These are phyloP conservation scores for Globisporangium cystogenes DNA, from an alignment of 352 stramenopile species.

Conservation along the genomic window DNA sequence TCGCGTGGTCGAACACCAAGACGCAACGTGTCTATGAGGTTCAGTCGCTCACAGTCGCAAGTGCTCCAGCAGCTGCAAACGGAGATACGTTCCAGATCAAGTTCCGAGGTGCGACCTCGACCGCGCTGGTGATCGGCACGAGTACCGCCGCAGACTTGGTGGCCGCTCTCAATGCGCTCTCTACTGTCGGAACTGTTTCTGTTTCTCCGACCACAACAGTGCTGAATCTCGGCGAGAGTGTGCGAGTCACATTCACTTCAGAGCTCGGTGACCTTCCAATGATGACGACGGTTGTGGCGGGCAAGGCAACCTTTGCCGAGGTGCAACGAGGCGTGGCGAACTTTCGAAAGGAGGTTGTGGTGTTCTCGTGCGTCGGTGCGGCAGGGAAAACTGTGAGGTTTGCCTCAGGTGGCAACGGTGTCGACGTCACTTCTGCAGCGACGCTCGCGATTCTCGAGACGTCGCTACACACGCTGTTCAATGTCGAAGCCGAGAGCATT, in stretches of 20 bases:
- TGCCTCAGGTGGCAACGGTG: slow-evolving; percentile 4
- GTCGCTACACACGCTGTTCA: slow-evolving; percentile 41
- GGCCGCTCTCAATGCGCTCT: slow-evolving; percentile 27
- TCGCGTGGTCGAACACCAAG: slow-evolving; percentile 51
- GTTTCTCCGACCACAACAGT: slow-evolving; percentile 25
- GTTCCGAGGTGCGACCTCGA: slow-evolving; percentile 39
- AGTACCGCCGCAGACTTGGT: slow-evolving; percentile 28
- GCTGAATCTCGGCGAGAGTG: slow-evolving; percentile 15
- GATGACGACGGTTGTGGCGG: slow-evolving; percentile 12
- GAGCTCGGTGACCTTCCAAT: slow-evolving; percentile 43
- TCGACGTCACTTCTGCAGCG: slow-evolving; percentile 17
- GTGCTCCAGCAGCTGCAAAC: slow-evolving; percentile 6
- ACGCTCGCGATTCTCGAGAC: slow-evolving; percentile 27
- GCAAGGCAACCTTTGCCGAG: slow-evolving; percentile 22
- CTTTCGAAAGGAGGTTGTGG: slow-evolving; percentile 59
- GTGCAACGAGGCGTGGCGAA: slow-evolving; percentile 33
- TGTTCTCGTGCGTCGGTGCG: slow-evolving; percentile 44
- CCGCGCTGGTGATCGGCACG: slow-evolving; percentile 23
- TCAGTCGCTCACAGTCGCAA: slow-evolving; percentile 37
- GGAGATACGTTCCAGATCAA: slow-evolving; percentile 36
- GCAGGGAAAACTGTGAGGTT: slow-evolving; percentile 29
- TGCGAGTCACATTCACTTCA: slow-evolving; percentile 54
- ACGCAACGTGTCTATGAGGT: slow-evolving; percentile 25
- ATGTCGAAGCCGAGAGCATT: slow-evolving; percentile 50
- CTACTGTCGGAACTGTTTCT: slow-evolving; percentile 36